Percentiles rank a stretch among this genome's conserved stretches.
Conservation (phyloP, 2,329 filamentous ascomycete species). For the Ceratocystis papillata region DNA sequence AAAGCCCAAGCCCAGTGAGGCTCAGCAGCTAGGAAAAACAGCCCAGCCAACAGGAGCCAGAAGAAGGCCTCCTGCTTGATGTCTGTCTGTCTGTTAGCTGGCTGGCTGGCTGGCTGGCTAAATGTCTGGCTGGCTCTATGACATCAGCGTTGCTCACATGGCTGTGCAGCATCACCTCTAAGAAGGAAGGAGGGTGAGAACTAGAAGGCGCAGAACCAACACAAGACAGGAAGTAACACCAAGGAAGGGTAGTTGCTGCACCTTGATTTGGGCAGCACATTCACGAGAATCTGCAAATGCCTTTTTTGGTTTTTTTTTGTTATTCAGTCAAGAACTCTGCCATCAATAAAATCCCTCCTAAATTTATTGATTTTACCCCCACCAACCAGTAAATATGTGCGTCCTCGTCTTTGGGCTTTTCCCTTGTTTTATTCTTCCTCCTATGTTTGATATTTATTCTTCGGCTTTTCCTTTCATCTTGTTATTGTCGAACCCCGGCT, state of each 20-base stretch:
- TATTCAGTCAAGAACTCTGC: background rate
- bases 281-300: constrained; percentile 10
- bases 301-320: background rate
- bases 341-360: background rate
- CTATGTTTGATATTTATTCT: background rate
- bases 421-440: background rate
- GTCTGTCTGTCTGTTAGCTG: background rate
- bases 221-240: background rate
- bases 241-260: background rate
- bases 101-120: too few species aligned
- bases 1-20: constrained; percentile 3
- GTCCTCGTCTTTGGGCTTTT: background rate
- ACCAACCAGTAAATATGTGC: background rate
- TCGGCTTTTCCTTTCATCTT: background rate
- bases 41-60: background rate
- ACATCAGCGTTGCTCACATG: background rate
- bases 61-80: background rate
- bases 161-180: background rate
- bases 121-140: background rate
- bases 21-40: background rate
- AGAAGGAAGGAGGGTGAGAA: constrained; percentile 1
- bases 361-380: background rate
- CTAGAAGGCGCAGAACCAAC: background rate
- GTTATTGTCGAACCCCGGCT: background rate
- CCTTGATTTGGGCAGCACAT: background rate